Evolutionary conservation across 768 basidiomycete species (phyloP).

Genomic region (Termitomyces bulborhizus): DNA sequence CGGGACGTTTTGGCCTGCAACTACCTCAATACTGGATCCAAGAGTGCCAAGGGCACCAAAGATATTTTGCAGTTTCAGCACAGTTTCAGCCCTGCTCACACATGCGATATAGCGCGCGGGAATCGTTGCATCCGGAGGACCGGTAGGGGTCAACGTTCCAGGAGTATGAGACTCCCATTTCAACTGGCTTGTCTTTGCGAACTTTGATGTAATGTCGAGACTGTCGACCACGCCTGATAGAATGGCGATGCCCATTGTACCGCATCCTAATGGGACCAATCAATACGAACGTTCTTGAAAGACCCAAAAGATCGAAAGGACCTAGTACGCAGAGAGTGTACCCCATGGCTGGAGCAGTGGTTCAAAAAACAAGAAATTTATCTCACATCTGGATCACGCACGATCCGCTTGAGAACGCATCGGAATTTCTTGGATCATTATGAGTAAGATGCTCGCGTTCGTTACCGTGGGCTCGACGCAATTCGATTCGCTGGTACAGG

Average conservation of each 20-base stretch:
- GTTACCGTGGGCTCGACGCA: conserved; percentile 88
- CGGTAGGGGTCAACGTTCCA: conserved; percentile 67
- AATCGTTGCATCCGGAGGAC: conserved; percentile 56
- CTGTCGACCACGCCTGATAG: conserved; percentile 88
- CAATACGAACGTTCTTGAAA: conserved; percentile 6
- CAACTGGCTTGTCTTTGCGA: conserved; percentile 12
- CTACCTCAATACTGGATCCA: conserved; percentile 65
- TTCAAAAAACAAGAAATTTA: neutral
- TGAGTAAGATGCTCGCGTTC: conserved; percentile 43
- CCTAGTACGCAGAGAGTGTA: conserved; percentile 91
- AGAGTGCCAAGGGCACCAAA: conserved; percentile 56
- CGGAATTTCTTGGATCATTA: conserved; percentile 11
- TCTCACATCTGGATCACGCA: conserved; percentile 8
- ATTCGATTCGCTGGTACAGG: conserved; percentile 70
- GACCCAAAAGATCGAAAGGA: conserved; percentile 17
- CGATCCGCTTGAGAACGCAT: conserved; percentile 13
- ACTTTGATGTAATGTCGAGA: conserved; percentile 43
- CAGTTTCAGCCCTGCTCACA: conserved; percentile 75
- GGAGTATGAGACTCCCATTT: conserved; percentile 49
- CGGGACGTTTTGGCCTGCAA: conserved; percentile 61
- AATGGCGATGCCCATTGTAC: conserved; percentile 97
- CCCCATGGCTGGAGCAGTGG: conserved; percentile 50
- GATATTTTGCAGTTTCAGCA: conserved; percentile 50
- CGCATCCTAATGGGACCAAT: conserved; percentile 64
- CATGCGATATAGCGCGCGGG: conserved; percentile 84